These are phyloP conservation scores for Yamadazyma blattariae DNA, from an alignment of 1,139 yeast species.

Conservation along the genomic window DNA sequence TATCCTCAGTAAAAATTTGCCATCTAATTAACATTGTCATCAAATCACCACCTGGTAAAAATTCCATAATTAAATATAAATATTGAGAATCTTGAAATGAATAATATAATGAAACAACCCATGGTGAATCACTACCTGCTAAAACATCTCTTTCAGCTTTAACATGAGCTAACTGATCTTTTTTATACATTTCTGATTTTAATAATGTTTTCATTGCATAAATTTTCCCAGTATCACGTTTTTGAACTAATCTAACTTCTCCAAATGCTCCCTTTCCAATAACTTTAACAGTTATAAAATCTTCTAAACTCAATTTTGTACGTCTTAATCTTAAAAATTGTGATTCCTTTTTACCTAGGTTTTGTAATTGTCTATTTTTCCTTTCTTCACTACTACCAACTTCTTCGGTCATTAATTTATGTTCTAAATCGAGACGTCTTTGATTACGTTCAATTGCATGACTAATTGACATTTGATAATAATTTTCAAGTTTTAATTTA, in stretches of 20 bases:
- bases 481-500: conserved; percentile 68
- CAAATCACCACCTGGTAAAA: conserved; percentile 81
- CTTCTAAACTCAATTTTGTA: conserved; percentile 71
- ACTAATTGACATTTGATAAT: conserved; percentile 71
- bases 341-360: conserved; percentile 73
- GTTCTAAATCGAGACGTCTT: conserved; percentile 71
- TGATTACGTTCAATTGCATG: conserved; percentile 83
- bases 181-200: conserved; percentile 79
- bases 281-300: conserved; percentile 75
- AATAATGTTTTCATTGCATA: conserved; percentile 82
- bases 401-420: conserved; percentile 61
- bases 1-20: conserved; percentile 84
- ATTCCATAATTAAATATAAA: conserved; percentile 77
- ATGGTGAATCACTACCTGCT: conserved; percentile 83
- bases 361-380: conserved; percentile 66
- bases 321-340: conserved; percentile 73
- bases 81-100: conserved; percentile 80
- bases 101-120: conserved; percentile 81
- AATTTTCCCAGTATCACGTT: conserved; percentile 76
- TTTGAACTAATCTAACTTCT: conserved; percentile 80
- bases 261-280: conserved; percentile 89
- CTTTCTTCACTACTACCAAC: conserved; percentile 65
- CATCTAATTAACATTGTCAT: conserved; percentile 87
- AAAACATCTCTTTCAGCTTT: conserved; percentile 84
- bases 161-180: conserved; percentile 80